Evolutionary conservation across 2,329 filamentous ascomycete species (phyloP), one percentile per base, ranked within the genome.

Genomic region (Botrytis fragariae): DNA sequence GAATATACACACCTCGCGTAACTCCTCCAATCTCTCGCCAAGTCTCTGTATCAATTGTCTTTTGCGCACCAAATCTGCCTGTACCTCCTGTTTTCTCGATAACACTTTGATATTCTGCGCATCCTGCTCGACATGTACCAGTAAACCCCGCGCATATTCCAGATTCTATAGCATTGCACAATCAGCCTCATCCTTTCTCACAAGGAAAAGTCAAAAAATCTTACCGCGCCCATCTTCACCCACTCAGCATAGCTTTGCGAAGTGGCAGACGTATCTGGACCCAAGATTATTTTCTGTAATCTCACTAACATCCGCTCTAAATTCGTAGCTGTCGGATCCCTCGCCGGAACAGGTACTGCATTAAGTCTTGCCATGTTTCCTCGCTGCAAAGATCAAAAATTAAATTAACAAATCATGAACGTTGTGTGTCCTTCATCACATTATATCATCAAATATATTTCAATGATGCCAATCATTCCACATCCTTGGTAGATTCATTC

Each of bases 91-190:
- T 77, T 89, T 88, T 74, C 87, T 88, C 8, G 85, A 81, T 73
- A 87, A 86, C 45, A 87, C 83, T 80, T 90, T 90, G 75, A 90
- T 83, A n/a, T 82, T 84, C 22, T 88, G 82, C 9, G 89, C 86
- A 77, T 92, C 89, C 78, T 93, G 91, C 80, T 94, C 93, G 60
- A 94, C 86, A 74, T 87, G 90, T 32, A 91, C 87, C 72, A 95
- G 88, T 44, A 93, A 86, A 0, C 86, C 87, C 59, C 90, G 89
- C 32, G 93, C 92, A 80, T 92, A 89, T 77, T 92, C 88, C 74
- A 95, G 84, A 78, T 94, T 95, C 89, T 93, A 75, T 25, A 39
- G 1, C n/a, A 4, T 44, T 5, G 12, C 51, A 44, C 8, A n/a
- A n/a, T 69, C 37, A 67, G 48, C 18, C 45, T 62, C 59, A 59